Base-by-base conservation (phyloP, 352 stramenopile genomes). In the Phytophthora pisi region DNA sequence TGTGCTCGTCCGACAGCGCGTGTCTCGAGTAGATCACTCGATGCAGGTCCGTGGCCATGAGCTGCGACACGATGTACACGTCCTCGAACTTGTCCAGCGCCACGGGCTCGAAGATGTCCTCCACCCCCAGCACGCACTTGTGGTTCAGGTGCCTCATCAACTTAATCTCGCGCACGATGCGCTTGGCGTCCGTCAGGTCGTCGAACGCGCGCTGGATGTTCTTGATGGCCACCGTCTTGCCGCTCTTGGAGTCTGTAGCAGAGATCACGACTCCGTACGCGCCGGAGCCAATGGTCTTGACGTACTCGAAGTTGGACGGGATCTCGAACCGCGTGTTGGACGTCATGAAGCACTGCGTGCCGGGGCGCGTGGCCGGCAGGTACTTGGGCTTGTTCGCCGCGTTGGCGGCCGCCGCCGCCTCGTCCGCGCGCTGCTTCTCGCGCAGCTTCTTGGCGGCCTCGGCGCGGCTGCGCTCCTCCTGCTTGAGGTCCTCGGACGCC, bases 131-230 rank as follows among this genome's bases (percentile, higher is more conserved):
- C 34, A 97, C 78, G 63, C 95, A 97, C 74, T 98, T 94, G 75
- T 97, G 92, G 26, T 91, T 66, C 86, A 99, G 64, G 52, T 97
- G 90, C 5, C 92, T 78, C 84, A 98, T 92, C 34, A 98, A 74
- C 58, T 96, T 95, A 70, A 99, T 98, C 82, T 99, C 97, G 0
- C 97, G 83, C 20, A 99, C 86, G 63, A 99, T 99, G 50, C 98
- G 92, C 75, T 99, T 99, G 26, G 98, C 98, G 75, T 99, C 98
- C 23, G 98, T 98, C 38, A 99, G 87, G 73, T 99, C 97, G 54
- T 98, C 93, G 72, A 99, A 99, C 15, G 92, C 91, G 23, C 85
- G 77, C 46, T 95, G 83, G 47, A 98, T 97, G 77, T 98, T 99
- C 78, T 99, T 99, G 66, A 99, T 97, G 1, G 86, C 84, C 16